These are phyloP conservation scores for Hypoxylon sp. DNA, from an alignment of 2,329 filamentous ascomycete species.

Conservation along the genomic window DNA sequence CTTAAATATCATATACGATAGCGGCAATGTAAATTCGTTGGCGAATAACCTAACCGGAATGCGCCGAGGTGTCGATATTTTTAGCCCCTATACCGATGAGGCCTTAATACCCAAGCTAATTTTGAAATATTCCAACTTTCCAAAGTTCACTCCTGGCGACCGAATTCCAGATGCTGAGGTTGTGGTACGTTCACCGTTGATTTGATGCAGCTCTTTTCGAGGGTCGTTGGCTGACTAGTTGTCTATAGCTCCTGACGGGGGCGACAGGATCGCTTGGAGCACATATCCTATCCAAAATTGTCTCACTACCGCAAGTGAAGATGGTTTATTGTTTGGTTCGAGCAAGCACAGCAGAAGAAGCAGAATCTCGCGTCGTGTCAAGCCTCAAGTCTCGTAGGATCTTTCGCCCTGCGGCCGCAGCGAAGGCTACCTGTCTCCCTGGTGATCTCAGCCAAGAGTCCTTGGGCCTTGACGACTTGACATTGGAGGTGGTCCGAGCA, in stretches of 20 bases:
- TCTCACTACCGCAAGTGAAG: constrained; percentile 63
- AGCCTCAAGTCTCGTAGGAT: constrained; percentile 47
- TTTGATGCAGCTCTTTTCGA: not conserved
- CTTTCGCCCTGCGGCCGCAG: constrained; percentile 45
- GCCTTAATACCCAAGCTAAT: constrained; percentile 47
- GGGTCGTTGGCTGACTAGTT: not conserved
- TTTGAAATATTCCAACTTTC: constrained; percentile 50
- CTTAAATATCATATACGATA: constrained; percentile 67
- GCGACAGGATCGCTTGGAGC: constrained; percentile 68
- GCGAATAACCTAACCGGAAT: constrained; percentile 38
- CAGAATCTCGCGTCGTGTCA: constrained; percentile 43
- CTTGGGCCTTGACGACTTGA: constrained; percentile 49
- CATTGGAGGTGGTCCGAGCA: constrained; percentile 40
- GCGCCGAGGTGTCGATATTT: constrained; percentile 10
- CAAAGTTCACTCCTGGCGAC: constrained; percentile 34
- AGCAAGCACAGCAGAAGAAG: constrained; percentile 48
- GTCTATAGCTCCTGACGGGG: constrained; percentile 60
- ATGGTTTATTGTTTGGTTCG: constrained; percentile 59
- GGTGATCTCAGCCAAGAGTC: constrained; percentile 51
- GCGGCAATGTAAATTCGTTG: constrained; percentile 56
- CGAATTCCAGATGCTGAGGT: constrained; percentile 34
- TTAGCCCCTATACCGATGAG: constrained; percentile 36
- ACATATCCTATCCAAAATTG: constrained; percentile 64
- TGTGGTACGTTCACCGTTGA: constrained; percentile 23
- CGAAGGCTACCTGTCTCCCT: constrained; percentile 50